phyloP scores from a whole-genome alignment of 2,329 filamentous ascomycete genomes.

The Epichloe sp. region DNA sequence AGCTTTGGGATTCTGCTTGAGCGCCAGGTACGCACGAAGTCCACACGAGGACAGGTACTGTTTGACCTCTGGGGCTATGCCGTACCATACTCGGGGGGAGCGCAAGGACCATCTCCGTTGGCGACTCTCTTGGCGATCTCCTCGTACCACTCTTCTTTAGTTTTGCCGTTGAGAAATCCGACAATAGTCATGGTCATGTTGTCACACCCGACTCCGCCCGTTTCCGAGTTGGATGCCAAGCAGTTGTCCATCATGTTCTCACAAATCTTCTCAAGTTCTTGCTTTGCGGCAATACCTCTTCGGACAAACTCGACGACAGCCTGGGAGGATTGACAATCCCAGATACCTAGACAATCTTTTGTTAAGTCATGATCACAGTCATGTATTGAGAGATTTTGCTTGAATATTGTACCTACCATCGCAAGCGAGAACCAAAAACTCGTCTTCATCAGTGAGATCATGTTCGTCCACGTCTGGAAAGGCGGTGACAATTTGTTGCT shows the following conservation, averaged over 20 bases:
- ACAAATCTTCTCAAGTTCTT: conserved; percentile 87
- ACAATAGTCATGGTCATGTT: conserved; percentile 98
- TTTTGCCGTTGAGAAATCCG: conserved; percentile 79
- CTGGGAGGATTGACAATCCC: conserved; percentile 98
- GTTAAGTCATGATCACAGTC: neutral
- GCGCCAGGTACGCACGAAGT: conserved; percentile 7
- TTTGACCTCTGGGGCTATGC: conserved; percentile 25
- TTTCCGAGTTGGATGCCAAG: conserved; percentile 93
- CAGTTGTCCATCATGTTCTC: conserved; percentile 99
- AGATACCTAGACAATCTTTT: conserved; percentile 57
- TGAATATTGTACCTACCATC: conserved; percentile 51
- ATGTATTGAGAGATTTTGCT: neutral
- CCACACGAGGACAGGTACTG: conserved; percentile 3
- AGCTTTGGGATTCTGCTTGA: conserved; percentile 10
- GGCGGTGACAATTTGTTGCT: conserved; percentile 96
- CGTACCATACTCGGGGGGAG: conserved; percentile 99
- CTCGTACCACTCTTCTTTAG: conserved; percentile 97
- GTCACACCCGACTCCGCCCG: conserved; percentile 93
- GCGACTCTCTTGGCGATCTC: conserved; percentile 87
- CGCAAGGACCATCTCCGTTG: conserved; percentile 93
- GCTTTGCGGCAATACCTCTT: conserved; percentile 90
- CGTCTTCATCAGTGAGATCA: conserved; percentile 82
- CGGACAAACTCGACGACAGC: conserved; percentile 94
- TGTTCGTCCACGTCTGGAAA: conserved; percentile 90
- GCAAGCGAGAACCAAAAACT: conserved; percentile 87